Base-by-base conservation (phyloP, 805 yeast species). In the Kodamaea restingae region DNA sequence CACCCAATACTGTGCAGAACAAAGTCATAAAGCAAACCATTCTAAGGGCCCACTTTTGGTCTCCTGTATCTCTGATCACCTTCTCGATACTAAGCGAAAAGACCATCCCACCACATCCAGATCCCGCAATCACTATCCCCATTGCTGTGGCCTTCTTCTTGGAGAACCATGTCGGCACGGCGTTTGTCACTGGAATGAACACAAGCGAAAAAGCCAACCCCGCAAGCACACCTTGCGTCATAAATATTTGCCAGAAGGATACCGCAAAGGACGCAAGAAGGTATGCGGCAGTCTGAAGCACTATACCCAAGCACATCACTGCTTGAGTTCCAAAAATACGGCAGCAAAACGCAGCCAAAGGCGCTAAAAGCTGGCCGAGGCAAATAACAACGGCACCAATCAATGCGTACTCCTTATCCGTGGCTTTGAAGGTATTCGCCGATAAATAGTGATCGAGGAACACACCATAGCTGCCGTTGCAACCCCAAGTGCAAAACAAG, bases 381-480 rank as follows among this genome's bases (percentile, higher is more conserved):
- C 65, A 71, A 4, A 79, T 65, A 12, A 63, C 65, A 18, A 65
- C 37, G 10, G 72, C 69, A 1, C 85, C 85, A 27, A 78, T 72
- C 11, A 76, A 58, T 1, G 81, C 73, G 35, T 71, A 65, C 32
- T 74, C 75, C 40, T 66, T 65, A n/a, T 76, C 61, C 18, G 62
- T 52, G 0, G 82, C 73, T 2, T 50, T 49, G 17, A 49, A 47
- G 11, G 64, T 45, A 11, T 64, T 60, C 37, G 71, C 53, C 31
- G 73, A 70, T 8, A 73, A 46, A 47, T 78, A 80, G 51, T 70
- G 75, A 27, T 71, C 62, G 39, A 78, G 73, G 49, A 75, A 80
- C 3, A 77, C 76, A 18, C 84, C 85, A 56, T 61, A 80, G 2
- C 76, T 63, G 29, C 79, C 75, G 41, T 75, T 74, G 59, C 77